Evolutionary conservation across 2,329 filamentous ascomycete species (phyloP).

Genomic region (Alternaria alternata): DNA sequence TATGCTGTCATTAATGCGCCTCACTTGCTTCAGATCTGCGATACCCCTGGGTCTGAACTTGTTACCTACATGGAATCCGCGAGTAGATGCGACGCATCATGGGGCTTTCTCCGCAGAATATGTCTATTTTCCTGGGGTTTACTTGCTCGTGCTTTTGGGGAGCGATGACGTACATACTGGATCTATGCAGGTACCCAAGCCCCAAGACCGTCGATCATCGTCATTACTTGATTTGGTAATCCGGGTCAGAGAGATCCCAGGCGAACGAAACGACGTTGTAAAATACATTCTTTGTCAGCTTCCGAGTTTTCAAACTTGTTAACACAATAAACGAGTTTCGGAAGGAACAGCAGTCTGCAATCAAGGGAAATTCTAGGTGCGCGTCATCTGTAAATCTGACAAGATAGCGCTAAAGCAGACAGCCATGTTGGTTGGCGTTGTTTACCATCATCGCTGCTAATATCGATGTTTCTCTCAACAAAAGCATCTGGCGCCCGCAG

Average conservation of each 20-base stretch:
- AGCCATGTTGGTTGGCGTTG: background rate
- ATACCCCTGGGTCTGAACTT: background rate
- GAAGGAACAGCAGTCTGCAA: background rate
- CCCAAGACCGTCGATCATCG: slow-evolving; percentile 13
- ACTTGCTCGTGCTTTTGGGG: slow-evolving; percentile 2
- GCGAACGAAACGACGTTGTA: slow-evolving; percentile 1
- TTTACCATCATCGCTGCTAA: background rate
- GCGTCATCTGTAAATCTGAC: background rate
- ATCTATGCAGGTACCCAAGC: slow-evolving; percentile 19
- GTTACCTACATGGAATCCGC: slow-evolving; percentile 1
- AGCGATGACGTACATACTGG: slow-evolving; percentile 15
- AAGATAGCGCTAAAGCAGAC: background rate
- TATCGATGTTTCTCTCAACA: slow-evolving; percentile 7
- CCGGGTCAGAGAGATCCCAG: slow-evolving; percentile 5
- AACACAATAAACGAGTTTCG: background rate
- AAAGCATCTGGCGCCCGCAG: background rate
- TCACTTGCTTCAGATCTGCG: background rate
- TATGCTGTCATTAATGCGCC: slow-evolving; percentile 4
- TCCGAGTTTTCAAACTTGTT: background rate
- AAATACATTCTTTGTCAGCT: slow-evolving; percentile 9
- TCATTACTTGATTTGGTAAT: slow-evolving; percentile 12
- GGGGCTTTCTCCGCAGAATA: slow-evolving; percentile 8
- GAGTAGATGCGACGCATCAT: background rate
- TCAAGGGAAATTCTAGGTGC: background rate
- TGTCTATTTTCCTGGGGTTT: slow-evolving; percentile 9